Evolutionary conservation across 768 basidiomycete genomes (phyloP).

Genomic region (Termitomyces sp.): DNA sequence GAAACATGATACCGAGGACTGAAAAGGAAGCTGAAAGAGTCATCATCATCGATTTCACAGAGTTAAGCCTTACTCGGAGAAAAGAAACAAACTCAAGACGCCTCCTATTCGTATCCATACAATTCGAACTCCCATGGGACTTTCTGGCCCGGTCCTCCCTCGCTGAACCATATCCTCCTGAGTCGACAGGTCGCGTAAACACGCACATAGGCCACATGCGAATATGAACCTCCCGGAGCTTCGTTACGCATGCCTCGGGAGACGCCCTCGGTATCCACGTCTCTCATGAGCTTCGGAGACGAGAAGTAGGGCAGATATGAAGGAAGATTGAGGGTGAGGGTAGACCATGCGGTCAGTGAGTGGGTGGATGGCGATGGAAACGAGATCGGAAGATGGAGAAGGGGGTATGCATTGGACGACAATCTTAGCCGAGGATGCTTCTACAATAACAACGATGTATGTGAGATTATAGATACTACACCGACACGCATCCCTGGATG

Average conservation of each 20-base stretch:
- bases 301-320: slow-evolving; percentile 60
- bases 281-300: slow-evolving; percentile 35
- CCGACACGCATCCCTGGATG: not conserved
- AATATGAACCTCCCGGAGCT: slow-evolving; percentile 53
- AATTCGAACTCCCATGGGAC: slow-evolving; percentile 78
- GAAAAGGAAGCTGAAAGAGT: not conserved
- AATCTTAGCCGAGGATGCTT: slow-evolving; percentile 51
- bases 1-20: not conserved
- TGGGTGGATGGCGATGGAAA: slow-evolving; percentile 56
- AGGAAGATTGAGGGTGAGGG: slow-evolving; percentile 58
- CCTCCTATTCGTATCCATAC: slow-evolving; percentile 32
- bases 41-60: not conserved
- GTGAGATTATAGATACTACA: not conserved
- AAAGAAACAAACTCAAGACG: not conserved
- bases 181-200: slow-evolving; percentile 78
- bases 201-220: slow-evolving; percentile 69
- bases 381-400: slow-evolving; percentile 69
- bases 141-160: slow-evolving; percentile 47
- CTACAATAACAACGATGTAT: slow-evolving; percentile 27
- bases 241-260: slow-evolving; percentile 17
- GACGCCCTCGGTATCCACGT: slow-evolving; percentile 17
- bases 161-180: slow-evolving; percentile 73
- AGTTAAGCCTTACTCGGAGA: not conserved
- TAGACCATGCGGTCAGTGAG: slow-evolving; percentile 69
- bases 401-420: slow-evolving; percentile 37